These are phyloP conservation scores for Aspergillus sp. DNA, from an alignment of 2,329 filamentous ascomycete species.

Conservation along the genomic window DNA sequence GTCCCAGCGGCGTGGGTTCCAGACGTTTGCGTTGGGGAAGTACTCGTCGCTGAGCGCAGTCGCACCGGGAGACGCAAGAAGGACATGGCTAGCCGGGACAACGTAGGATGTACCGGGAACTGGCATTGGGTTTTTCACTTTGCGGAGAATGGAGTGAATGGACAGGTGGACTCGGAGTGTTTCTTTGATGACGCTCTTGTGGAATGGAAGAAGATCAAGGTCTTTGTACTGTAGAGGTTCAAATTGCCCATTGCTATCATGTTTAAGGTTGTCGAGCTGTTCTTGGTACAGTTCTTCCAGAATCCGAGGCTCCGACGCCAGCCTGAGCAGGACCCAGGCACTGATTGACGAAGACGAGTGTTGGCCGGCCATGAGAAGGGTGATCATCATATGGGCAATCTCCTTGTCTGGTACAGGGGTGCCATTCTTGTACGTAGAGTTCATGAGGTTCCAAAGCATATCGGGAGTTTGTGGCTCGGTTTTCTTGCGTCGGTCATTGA, in stretches of 20 bases:
- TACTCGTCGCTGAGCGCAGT: slow-evolving; percentile 55
- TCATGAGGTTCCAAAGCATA: slow-evolving; percentile 81
- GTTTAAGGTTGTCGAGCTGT: slow-evolving; percentile 56
- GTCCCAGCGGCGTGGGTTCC: slow-evolving; percentile 66
- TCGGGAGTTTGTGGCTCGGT: slow-evolving; percentile 50
- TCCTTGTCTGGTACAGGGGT: slow-evolving; percentile 68
- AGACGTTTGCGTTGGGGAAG: slow-evolving; percentile 59
- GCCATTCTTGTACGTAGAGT: slow-evolving; percentile 73
- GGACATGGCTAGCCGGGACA: slow-evolving; percentile 72
- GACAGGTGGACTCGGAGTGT: slow-evolving; percentile 70
- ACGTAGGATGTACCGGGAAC: slow-evolving; percentile 61
- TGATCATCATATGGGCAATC: slow-evolving; percentile 84
- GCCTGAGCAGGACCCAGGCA: slow-evolving; percentile 72
- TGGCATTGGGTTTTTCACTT: slow-evolving; percentile 66
- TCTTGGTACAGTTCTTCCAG: slow-evolving; percentile 70
- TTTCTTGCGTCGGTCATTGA: slow-evolving; percentile 59
- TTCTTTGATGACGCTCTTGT: slow-evolving; percentile 67
- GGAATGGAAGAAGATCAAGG: slow-evolving; percentile 60
- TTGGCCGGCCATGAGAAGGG: slow-evolving; percentile 79
- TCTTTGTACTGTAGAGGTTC: slow-evolving; percentile 60
- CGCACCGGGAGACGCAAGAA: slow-evolving; percentile 81
- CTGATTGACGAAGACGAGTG: slow-evolving; percentile 77
- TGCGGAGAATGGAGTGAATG: slow-evolving; percentile 72
- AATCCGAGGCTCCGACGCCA: slow-evolving; percentile 69
- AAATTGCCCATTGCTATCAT: slow-evolving; percentile 35